Conservation (phyloP, 768 basidiomycete species). For the Gymnopilus dilepis region DNA sequence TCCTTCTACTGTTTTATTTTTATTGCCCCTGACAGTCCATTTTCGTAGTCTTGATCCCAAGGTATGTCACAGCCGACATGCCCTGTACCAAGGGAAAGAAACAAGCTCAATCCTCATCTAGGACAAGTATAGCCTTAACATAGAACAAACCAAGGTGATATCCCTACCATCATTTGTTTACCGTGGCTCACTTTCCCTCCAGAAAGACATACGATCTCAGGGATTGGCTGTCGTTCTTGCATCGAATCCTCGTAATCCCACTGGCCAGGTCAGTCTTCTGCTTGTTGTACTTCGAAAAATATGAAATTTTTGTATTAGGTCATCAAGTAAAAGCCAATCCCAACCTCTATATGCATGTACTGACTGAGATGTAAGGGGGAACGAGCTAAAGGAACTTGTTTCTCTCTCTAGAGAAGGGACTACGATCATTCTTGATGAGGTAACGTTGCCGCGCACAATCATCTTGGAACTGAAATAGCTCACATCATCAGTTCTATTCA, state of each 20-base stretch:
- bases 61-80: slow-evolving; percentile 24
- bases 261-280: slow-evolving; percentile 73
- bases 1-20: background rate
- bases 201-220: slow-evolving; percentile 84
- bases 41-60: slow-evolving; percentile 36
- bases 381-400: slow-evolving; percentile 84
- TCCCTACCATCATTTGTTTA: background rate
- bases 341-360: background rate
- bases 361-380: slow-evolving; percentile 51
- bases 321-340: slow-evolving; percentile 43
- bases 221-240: slow-evolving; percentile 86
- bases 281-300: background rate
- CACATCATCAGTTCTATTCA: slow-evolving; percentile 75
- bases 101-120: slow-evolving; percentile 26
- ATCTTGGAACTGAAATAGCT: background rate
- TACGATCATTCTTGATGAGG: slow-evolving; percentile 87
- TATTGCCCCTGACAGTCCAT: background rate
- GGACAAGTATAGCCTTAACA: slow-evolving; percentile 76
- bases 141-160: slow-evolving; percentile 74
- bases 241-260: slow-evolving; percentile 96
- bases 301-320: slow-evolving; percentile 43
- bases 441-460: slow-evolving; percentile 27
- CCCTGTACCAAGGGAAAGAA: background rate
- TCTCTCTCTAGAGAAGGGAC: slow-evolving; percentile 74
- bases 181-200: background rate